Conservation (phyloP, 441 rosid genomes). For the Populus hybrid region DNA sequence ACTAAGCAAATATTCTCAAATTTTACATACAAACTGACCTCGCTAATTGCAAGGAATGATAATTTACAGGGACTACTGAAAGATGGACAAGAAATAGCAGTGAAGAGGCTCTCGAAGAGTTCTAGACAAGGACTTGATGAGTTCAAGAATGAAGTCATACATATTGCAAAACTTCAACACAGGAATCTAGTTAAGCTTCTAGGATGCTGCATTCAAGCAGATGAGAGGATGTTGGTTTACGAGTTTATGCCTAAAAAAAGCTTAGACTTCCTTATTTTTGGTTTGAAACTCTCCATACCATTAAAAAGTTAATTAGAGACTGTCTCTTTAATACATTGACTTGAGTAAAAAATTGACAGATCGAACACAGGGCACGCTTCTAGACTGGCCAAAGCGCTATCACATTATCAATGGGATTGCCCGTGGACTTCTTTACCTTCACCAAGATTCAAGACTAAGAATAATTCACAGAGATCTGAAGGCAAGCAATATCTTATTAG, state of each 20-base stretch:
- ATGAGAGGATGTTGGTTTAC: conserved; percentile 35
- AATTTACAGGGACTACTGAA: conserved; percentile 22
- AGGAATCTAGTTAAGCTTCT: conserved; percentile 41
- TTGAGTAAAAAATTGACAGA: conserved; percentile 10
- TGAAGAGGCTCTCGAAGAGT: conserved; percentile 23
- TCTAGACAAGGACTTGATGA: background rate
- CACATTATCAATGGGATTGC: conserved; percentile 37
- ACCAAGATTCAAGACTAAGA: conserved; percentile 36
- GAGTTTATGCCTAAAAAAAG: conserved; percentile 43
- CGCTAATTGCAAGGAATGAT: background rate
- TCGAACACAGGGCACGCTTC: conserved; percentile 5
- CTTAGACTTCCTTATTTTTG: conserved; percentile 36
- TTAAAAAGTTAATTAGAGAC: background rate
- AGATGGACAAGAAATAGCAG: conserved; percentile 32
- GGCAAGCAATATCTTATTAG: conserved; percentile 25
- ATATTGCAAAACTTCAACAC: conserved; percentile 33
- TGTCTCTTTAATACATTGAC: background rate
- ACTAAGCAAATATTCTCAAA: background rate
- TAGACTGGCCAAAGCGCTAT: conserved; percentile 30
- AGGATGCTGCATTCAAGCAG: conserved; percentile 34
- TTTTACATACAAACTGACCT: background rate
- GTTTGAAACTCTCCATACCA: conserved; percentile 12
- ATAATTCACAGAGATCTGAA: conserved; percentile 40
- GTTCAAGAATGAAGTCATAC: conserved; percentile 23
- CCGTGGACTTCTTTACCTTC: conserved; percentile 38